Evolutionary conservation across 1,284 basidiomycete genomes (phyloP).

Genomic region (Flammula alnicola): DNA sequence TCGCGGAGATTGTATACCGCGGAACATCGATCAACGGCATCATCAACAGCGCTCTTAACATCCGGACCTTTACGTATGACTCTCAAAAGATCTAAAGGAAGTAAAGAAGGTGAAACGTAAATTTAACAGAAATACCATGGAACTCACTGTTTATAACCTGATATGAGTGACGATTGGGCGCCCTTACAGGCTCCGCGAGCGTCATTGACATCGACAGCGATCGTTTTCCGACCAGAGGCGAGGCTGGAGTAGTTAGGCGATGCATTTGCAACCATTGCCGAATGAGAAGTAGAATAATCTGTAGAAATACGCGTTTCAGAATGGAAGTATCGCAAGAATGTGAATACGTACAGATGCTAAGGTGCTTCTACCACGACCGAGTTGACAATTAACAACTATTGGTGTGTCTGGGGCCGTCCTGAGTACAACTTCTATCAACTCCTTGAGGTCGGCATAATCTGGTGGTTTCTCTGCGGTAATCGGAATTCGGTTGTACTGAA

Average conservation of each 20-base stretch:
- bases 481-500: slow-evolving; percentile 87
- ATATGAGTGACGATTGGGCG: slow-evolving; percentile 67
- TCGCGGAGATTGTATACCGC: slow-evolving; percentile 88
- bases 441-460: slow-evolving; percentile 71
- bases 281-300: slow-evolving; percentile 88
- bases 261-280: slow-evolving; percentile 79
- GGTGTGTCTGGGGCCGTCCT: slow-evolving; percentile 76
- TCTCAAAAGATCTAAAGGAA: slow-evolving; percentile 76
- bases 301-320: too few relatives aligned
- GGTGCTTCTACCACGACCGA: slow-evolving; percentile 94
- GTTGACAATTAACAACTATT: slow-evolving; percentile 95
- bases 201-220: slow-evolving; percentile 47
- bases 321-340: too few relatives aligned
- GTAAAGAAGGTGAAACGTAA: slow-evolving; percentile 7
- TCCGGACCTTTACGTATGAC: slow-evolving; percentile 90
- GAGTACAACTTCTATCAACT: slow-evolving; percentile 84
- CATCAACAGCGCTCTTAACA: slow-evolving; percentile 90
- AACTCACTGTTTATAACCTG: slow-evolving; percentile 79
- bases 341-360: slow-evolving; percentile 81
- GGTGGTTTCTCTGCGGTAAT: slow-evolving; percentile 85
- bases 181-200: slow-evolving; percentile 23
- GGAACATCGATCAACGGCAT: slow-evolving; percentile 88
- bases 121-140: slow-evolving; percentile 1
- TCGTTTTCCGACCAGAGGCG: slow-evolving; percentile 39
- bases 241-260: slow-evolving; percentile 37